These are phyloP conservation scores for Trichomonas vaginalis DNA, from an alignment of 208 protist genomes.

Conservation along the genomic window DNA sequence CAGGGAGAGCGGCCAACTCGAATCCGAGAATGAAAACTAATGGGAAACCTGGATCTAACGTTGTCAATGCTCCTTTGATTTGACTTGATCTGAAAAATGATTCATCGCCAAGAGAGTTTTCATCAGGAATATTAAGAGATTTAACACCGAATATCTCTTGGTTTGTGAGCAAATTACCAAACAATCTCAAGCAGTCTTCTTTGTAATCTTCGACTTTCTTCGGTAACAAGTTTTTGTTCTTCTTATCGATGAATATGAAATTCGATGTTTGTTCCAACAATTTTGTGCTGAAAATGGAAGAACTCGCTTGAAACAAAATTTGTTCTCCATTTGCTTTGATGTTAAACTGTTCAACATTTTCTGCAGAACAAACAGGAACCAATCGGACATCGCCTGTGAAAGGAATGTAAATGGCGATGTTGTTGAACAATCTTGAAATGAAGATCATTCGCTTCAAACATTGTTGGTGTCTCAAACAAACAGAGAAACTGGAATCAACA, in stretches of 20 bases:
- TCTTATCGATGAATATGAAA: background rate
- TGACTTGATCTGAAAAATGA: background rate
- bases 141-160: background rate
- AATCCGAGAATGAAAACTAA: background rate
- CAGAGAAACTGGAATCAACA: background rate
- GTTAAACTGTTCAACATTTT: background rate
- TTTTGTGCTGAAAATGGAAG: background rate
- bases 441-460: background rate
- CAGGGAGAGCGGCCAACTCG: background rate
- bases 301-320: background rate
- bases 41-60: background rate
- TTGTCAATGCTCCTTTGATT: background rate
- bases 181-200: background rate
- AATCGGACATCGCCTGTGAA: background rate
- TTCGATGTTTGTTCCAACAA: background rate
- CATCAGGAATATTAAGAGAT: background rate
- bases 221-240: background rate
- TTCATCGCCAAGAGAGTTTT: background rate
- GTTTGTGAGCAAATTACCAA: background rate
- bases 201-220: background rate
- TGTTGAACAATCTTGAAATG: background rate
- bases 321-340: background rate
- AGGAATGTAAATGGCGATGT: background rate
- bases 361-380: background rate
- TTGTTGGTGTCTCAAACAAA: background rate